Evolutionary conservation across 345 rosid species (phyloP), one percentile per base, ranked within the genome.

Genomic region (Conringia planisiliqua): DNA sequence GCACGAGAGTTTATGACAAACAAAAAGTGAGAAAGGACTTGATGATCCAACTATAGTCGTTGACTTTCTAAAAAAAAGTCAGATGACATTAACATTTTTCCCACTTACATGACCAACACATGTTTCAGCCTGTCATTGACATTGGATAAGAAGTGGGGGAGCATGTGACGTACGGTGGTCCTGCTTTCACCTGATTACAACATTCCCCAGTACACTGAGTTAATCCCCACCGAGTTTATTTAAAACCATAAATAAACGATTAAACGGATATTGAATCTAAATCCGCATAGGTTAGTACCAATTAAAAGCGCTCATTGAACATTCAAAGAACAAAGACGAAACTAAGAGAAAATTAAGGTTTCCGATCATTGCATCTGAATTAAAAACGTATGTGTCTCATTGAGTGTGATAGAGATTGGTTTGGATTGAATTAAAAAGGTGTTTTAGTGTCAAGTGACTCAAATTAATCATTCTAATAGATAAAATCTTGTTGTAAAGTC

Each of bases 21-120:
- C 57, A 54, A 65, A 65, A 32, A 26, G 50, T 73, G 78, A 43
- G 22, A 17, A 33, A 63, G 36, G 55, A 72, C 70, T 51, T 40
- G 33, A 62, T 8, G 61, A 71, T 71, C 61, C 40, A 48, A 62
- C 50, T 61, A 48, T 48, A 42, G 54, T 24, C 71, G 36, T 66
- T 64, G 77, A 73, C 71, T 65, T 55, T 56, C 56, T 32, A 43
- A 42, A 68, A 22, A 30, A 33, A 20, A 54, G 30, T 73, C 78
- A 44, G 18, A 16, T 35, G 48, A 44, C 56, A 56, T 33, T 56
- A 73, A 56, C 8, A 11, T 55, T 71, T 66, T 65, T 38, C 66
- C 72, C 71, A 73, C 62, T 73, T 58, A 56, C 59, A 64, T 73
- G 64, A 64, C 38, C 64, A 73, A 64, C 65, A 73, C 71, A 74